Conservation (phyloP, 495 filamentous ascomycete genomes). For the Aspergillus bertholletiae region DNA sequence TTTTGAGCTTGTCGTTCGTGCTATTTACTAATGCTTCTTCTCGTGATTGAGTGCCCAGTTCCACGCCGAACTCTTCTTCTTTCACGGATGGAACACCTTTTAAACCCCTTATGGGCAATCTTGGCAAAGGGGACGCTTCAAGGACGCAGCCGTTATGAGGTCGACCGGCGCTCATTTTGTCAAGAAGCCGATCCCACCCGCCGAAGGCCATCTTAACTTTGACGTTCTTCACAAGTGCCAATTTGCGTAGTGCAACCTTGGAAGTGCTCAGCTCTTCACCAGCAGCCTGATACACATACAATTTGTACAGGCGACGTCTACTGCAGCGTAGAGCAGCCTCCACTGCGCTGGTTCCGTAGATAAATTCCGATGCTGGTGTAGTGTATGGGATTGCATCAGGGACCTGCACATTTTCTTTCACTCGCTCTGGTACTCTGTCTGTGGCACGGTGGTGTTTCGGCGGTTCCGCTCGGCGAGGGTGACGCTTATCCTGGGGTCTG, state of each 20-base stretch:
- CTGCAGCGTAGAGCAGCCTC: conserved; percentile 70
- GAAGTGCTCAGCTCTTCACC: conserved; percentile 37
- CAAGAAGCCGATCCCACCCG: conserved; percentile 61
- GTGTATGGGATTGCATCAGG: conserved; percentile 71
- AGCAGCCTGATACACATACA: conserved; percentile 64
- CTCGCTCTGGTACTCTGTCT: conserved; percentile 31
- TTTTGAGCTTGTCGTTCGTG: conserved; percentile 33
- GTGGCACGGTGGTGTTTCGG: conserved; percentile 22
- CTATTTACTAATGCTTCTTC: conserved; percentile 75
- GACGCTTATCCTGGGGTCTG: background rate
- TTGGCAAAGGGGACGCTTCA: conserved; percentile 79
- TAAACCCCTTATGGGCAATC: conserved; percentile 63
- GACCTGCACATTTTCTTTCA: conserved; percentile 35
- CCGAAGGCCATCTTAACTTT: conserved; percentile 48
- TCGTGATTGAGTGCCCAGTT: conserved; percentile 61
- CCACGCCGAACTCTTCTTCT: conserved; percentile 49
- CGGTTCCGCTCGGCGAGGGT: conserved; percentile 1
- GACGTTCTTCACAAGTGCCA: conserved; percentile 57
- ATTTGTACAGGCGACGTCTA: conserved; percentile 72
- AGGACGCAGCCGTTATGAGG: conserved; percentile 90
- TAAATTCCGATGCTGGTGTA: conserved; percentile 83
- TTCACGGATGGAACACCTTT: conserved; percentile 37
- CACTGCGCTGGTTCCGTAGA: conserved; percentile 82
- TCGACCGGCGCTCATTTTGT: conserved; percentile 77
- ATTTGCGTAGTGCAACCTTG: conserved; percentile 48